Conservation (phyloP, 768 basidiomycete species). For the Tephrocybe sp. region DNA sequence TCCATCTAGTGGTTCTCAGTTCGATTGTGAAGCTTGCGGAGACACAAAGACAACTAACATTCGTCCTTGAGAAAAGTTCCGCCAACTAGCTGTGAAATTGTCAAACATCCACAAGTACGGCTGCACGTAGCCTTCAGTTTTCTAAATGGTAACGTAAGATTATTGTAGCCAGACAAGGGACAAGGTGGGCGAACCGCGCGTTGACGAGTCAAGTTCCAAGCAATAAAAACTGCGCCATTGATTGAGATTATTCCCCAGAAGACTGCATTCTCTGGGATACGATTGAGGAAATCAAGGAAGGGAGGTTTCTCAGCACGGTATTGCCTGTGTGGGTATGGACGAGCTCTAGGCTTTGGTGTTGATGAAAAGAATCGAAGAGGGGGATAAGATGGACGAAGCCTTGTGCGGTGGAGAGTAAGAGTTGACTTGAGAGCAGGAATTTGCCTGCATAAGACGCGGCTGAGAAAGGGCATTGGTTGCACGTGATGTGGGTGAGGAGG, state of each 20-base stretch:
- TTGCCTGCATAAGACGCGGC: constrained; percentile 9
- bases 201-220: constrained; percentile 49
- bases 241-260: constrained; percentile 63
- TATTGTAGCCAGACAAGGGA: neutral
- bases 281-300: constrained; percentile 42
- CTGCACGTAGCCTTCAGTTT: constrained; percentile 36
- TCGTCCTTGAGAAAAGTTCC: constrained; percentile 62
- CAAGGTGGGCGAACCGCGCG: constrained; percentile 27
- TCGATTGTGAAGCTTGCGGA: neutral
- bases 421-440: neutral
- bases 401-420: neutral
- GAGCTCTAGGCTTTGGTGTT: constrained; percentile 2
- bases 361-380: constrained; percentile 14
- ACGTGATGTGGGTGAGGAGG: constrained; percentile 16
- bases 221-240: constrained; percentile 59
- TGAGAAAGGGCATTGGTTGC: constrained; percentile 9
- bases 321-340: constrained; percentile 17
- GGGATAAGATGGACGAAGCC: neutral
- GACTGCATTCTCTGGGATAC: constrained; percentile 48
- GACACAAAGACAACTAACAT: constrained; percentile 39
- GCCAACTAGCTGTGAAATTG: constrained; percentile 62
- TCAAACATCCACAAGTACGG: constrained; percentile 48
- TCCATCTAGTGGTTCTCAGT: constrained; percentile 55
- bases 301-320: constrained; percentile 2
- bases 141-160: constrained; percentile 21